A percentile compares a stretch with the other conserved stretches of the same genome.
Evolutionary conservation across 1,284 basidiomycete species (phyloP).

Genomic region (Cerrena zonata): DNA sequence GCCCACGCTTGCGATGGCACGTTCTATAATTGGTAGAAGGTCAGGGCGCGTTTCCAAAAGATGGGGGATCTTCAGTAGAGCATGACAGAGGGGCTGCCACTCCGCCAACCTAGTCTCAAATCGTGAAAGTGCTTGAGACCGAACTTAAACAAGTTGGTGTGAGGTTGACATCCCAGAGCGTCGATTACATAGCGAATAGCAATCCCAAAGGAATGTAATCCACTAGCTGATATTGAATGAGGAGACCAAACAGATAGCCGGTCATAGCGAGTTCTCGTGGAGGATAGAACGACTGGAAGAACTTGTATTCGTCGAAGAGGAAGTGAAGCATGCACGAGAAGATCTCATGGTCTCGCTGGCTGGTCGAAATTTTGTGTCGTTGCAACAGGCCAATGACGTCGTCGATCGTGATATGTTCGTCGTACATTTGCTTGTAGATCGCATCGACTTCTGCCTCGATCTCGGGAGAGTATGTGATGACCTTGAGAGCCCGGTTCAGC

Average conservation of each 20-base stretch:
- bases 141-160: slow-evolving; percentile 93
- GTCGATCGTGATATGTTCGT: slow-evolving; percentile 88
- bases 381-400: slow-evolving; percentile 87
- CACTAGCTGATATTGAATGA: slow-evolving; percentile 91
- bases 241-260: slow-evolving; percentile 90
- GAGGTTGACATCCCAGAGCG: slow-evolving; percentile 83
- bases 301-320: slow-evolving; percentile 99
- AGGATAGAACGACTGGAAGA: slow-evolving; percentile 95
- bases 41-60: slow-evolving; percentile 85
- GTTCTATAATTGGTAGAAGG: slow-evolving; percentile 69
- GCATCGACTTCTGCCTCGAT: slow-evolving; percentile 90
- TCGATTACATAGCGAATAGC: slow-evolving; percentile 96
- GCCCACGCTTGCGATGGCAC: slow-evolving; percentile 54
- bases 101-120: slow-evolving; percentile 87
- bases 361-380: slow-evolving; percentile 78
- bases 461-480: slow-evolving; percentile 83
- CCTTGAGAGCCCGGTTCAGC: slow-evolving; percentile 87
- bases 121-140: slow-evolving; percentile 86
- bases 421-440: slow-evolving; percentile 98
- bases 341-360: slow-evolving; percentile 85
- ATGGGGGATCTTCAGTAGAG: slow-evolving; percentile 82
- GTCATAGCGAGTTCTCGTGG: slow-evolving; percentile 93
- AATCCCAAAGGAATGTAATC: slow-evolving; percentile 92
- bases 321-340: slow-evolving; percentile 99
- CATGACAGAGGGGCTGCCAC: slow-evolving; percentile 91